phyloP scores from a whole-genome alignment of 1,284 basidiomycete species.

The Trichosporon ovoides region DNA sequence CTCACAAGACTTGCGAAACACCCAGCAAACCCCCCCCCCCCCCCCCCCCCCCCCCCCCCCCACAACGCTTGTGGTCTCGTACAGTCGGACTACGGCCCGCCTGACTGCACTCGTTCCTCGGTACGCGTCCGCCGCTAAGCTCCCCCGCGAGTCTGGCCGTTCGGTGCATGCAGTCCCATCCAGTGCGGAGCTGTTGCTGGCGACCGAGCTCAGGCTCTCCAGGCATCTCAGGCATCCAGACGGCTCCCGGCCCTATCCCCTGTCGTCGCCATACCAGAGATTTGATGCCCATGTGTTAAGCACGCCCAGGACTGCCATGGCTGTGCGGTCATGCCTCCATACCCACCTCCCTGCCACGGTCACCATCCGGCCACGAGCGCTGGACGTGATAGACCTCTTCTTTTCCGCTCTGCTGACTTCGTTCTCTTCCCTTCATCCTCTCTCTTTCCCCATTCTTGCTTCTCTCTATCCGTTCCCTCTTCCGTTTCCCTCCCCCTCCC shows the following conservation, averaged over 20 bases:
- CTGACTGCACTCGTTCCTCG: background rate
- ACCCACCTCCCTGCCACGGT: background rate
- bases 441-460: background rate
- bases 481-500: background rate
- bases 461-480: background rate
- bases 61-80: too few species aligned
- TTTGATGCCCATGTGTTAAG: background rate
- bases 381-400: background rate
- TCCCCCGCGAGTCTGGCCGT: background rate
- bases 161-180: constrained; percentile 1
- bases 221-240: background rate
- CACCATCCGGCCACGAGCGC: background rate
- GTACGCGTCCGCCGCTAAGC: background rate
- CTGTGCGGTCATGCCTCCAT: background rate
- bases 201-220: background rate
- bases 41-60: too few species aligned
- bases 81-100: background rate
- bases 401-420: background rate
- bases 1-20: too few species aligned
- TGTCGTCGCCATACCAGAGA: background rate
- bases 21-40: too few species aligned
- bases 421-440: background rate
- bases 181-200: background rate
- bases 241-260: background rate
- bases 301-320: background rate